Conservation (phyloP, 1,284 basidiomycete genomes). For the Sanguinoderma infundibulare region DNA sequence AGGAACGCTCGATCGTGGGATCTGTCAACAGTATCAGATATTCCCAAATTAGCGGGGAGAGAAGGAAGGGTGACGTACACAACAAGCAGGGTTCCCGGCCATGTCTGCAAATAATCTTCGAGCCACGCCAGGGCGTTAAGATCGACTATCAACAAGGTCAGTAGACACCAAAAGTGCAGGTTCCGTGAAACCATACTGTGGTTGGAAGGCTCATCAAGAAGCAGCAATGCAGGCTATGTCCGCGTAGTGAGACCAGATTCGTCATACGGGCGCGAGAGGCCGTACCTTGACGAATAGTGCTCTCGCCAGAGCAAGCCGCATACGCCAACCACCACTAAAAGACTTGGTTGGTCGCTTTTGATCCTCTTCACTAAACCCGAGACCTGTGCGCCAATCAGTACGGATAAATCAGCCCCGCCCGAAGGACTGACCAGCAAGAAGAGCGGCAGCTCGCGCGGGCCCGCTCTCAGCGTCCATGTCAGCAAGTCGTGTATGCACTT, state of each 20-base stretch:
- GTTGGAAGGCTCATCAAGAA: constrained; percentile 98
- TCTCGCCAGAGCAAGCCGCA: constrained; percentile 84
- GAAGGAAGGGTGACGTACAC: constrained; percentile 60
- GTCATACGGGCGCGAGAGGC: too few relatives aligned
- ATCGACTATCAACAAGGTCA: constrained; percentile 55
- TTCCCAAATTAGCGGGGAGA: too few relatives aligned
- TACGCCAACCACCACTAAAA: constrained; percentile 98
- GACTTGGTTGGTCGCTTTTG: constrained; percentile 83
- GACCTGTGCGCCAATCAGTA: constrained; percentile 48
- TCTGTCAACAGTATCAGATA: constrained; percentile 40
- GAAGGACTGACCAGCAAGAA: constrained; percentile 74
- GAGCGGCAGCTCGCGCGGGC: constrained; percentile 88
- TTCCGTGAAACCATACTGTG: constrained; percentile 58
- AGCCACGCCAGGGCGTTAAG: constrained; percentile 85
- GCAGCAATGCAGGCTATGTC: constrained; percentile 70
- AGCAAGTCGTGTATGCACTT: constrained; percentile 88
- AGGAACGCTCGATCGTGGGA: constrained; percentile 99
- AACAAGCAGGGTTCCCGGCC: constrained; percentile 93
- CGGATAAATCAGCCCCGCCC: not conserved
- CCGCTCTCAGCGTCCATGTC: constrained; percentile 99
- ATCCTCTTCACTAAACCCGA: constrained; percentile 91
- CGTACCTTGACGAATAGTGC: constrained; percentile 93
- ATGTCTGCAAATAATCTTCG: constrained; percentile 98
- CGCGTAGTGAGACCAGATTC: not conserved
- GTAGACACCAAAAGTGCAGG: too few relatives aligned